These are phyloP conservation scores for Emmonsiellopsis sp. DNA, from an alignment of 2,329 filamentous ascomycete genomes.

Conservation along the genomic window DNA sequence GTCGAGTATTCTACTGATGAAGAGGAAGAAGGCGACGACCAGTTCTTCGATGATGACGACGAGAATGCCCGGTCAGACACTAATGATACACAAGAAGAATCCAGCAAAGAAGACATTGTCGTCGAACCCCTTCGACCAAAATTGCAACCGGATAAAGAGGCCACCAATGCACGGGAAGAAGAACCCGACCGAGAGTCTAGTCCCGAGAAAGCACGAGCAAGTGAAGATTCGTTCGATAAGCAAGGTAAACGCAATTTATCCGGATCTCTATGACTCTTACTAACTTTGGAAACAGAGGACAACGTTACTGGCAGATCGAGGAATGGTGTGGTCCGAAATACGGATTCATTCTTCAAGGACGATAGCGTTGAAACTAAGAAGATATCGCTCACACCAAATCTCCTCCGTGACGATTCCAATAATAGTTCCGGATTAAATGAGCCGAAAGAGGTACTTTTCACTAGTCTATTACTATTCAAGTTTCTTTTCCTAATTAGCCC, in stretches of 20 bases:
- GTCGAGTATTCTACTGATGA: conserved; percentile 76
- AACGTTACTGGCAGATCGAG: conserved; percentile 48
- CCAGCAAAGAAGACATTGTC: conserved; percentile 27
- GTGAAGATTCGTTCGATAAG: conserved; percentile 56
- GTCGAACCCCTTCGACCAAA: conserved; percentile 38
- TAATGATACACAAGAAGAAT: conserved; percentile 25
- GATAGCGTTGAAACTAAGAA: conserved; percentile 93
- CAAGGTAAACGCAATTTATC: conserved; percentile 23
- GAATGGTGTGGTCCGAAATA: conserved; percentile 81
- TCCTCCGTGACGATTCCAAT: conserved; percentile 68
- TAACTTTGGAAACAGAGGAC: conserved; percentile 16
- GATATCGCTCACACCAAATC: conserved; percentile 88
- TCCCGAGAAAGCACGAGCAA: conserved; percentile 40
- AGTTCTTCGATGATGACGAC: conserved; percentile 39
- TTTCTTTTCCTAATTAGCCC: background rate
- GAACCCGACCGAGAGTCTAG: conserved; percentile 20
- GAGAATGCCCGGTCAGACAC: conserved; percentile 22
- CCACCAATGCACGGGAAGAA: conserved; percentile 16
- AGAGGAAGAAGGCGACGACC: conserved; percentile 39
- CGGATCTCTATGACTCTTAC: background rate
- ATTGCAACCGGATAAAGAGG: conserved; percentile 26
- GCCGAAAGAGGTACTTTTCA: conserved; percentile 27
- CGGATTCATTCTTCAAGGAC: conserved; percentile 96
- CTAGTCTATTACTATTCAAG: background rate
- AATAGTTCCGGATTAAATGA: conserved; percentile 20